Base-by-base conservation (phyloP, 1,284 basidiomycete genomes). In the Trichosporon inkin region DNA sequence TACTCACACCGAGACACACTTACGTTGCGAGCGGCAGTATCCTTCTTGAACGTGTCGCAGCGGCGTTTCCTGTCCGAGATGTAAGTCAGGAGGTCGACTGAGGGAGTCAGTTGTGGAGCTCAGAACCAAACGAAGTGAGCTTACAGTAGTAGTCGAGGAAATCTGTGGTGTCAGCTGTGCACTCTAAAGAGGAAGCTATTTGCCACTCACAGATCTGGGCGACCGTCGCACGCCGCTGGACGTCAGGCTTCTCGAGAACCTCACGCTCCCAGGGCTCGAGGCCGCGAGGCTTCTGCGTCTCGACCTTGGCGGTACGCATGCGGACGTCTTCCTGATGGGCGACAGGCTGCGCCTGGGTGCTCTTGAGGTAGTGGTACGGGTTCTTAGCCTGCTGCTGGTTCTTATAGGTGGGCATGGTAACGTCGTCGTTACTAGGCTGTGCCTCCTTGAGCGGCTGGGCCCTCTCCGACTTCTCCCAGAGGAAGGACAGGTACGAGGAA, bases 161-260 rank as follows among this genome's bases (percentile, higher is more conserved):
- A 80, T 92, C 91, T 93, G 66, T 60, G 40, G 22, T 32, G 62
- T 57, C 39, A 62, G 53, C 35, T n/a, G 0, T 1, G 10, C 20
- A 24, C 34, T 22, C 35, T 13, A n/a, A 34, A 22, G 36, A 35
- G 36, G 16, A 37, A 49, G 39, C 6, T 8, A 11, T 7, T 53
- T 13, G 19, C 41, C n/a, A 73, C 80, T 74, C 73, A 94, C 92
- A 97, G 47, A 97, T 85, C 73, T 97, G 94, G 22, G 92, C 92
- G 11, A 97, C 91, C 5, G 93, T 96, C 2, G 93, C 89, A 77
- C 96, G 96, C 57, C 93, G 84, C 74, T 86, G 90, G 58, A 96
- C 88, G 75, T 97, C 94, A 14, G 86, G 76, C 63, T 85, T 90
- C 34, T 89, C 86, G 49, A 95, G 72, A 36, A 94, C 80, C 69